A percentile compares a stretch with the other conserved stretches of the same genome.
phyloP scores from a whole-genome alignment of 495 filamentous ascomycete genomes.

The Cercophora samala region DNA sequence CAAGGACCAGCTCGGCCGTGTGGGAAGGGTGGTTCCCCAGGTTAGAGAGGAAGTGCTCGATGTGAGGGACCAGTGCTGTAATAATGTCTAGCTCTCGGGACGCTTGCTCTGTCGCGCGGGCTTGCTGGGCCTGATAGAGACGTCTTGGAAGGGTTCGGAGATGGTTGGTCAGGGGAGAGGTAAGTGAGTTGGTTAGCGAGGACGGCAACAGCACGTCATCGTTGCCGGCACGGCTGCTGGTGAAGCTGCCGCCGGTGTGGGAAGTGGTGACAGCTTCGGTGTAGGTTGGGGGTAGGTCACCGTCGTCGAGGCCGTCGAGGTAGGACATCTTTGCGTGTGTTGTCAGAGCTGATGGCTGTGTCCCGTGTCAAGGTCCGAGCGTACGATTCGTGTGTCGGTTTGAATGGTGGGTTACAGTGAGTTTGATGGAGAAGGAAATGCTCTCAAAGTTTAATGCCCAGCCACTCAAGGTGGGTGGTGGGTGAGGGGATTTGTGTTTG shows the following conservation, averaged over 20 bases:
- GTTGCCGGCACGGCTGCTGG: neutral
- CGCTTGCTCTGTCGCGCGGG: conserved; percentile 30
- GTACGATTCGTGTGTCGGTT: neutral
- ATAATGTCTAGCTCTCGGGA: conserved; percentile 34
- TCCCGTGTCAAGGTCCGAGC: neutral
- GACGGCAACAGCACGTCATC: conserved; percentile 10
- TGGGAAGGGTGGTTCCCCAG: conserved; percentile 22
- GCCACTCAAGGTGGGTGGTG: neutral
- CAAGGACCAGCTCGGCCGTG: conserved; percentile 38
- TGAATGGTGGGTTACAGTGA: neutral
- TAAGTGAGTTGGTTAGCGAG: conserved; percentile 21
- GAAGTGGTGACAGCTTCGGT: conserved; percentile 22
- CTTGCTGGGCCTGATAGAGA: conserved; percentile 35
- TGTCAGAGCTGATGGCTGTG: neutral
- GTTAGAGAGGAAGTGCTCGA: conserved; percentile 40
- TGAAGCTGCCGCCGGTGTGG: neutral
- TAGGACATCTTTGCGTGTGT: conserved; percentile 7
- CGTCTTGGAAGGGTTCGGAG: conserved; percentile 38
- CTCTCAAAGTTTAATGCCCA: neutral
- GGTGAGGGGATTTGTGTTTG: neutral
- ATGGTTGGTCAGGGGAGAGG: conserved; percentile 40
- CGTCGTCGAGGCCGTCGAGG: conserved; percentile 22
- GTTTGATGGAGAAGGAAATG: neutral
- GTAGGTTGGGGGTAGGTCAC: conserved; percentile 39
- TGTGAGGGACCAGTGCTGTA: conserved; percentile 33